Base-by-base conservation (phyloP, 2,329 filamentous ascomycete species). In the Nemania abortiva region DNA sequence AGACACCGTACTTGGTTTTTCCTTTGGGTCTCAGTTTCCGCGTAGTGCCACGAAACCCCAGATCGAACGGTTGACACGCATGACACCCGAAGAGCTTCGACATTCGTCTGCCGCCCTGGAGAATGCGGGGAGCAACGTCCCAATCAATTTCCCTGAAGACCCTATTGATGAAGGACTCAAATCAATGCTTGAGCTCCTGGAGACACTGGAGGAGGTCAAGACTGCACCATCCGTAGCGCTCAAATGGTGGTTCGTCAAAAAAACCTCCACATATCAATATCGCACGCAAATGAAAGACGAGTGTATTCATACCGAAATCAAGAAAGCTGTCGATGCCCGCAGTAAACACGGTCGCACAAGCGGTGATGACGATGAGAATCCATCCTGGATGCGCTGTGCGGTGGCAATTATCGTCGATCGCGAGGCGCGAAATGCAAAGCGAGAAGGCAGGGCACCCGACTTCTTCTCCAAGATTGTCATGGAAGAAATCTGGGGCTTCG, bases 1-100 rank as follows among this genome's bases (percentile, higher is more conserved):
- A 1, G 71, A 73, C n/a, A 57, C 65, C 49, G 58, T 73, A 15
- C 47, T 72, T 20, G 64, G 29, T 3, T 70, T 72, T 37, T 52
- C 65, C 10, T 72, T 73, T 42, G 71, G 69, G 6, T 45, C 55
- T 22, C 29, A 37, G 18, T 65, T 70, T 20, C 13, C 29, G 37
- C 39, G 11, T 29, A 61, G 63, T 27, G 57, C 49, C 20, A 61
- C 20, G 2, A 56, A n/a, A 18, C 57, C 56, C 39, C 56, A 66
- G 20, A 55, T 60, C 24, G 31, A 66, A 11, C 56, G 56, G 29
- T 37, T 66, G 6, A 13, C 27, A 20, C 27, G 50, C 13, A 50
- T 50, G n/a, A 42, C 57, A 15, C 50, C 55, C 20, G 54, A 59
- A 2, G 45, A 63, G 18, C 37, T 58, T 52, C 20, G 18, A 58